phyloP scores from a whole-genome alignment of 2,329 filamentous ascomycete genomes.

The Xylariaceae sp. region DNA sequence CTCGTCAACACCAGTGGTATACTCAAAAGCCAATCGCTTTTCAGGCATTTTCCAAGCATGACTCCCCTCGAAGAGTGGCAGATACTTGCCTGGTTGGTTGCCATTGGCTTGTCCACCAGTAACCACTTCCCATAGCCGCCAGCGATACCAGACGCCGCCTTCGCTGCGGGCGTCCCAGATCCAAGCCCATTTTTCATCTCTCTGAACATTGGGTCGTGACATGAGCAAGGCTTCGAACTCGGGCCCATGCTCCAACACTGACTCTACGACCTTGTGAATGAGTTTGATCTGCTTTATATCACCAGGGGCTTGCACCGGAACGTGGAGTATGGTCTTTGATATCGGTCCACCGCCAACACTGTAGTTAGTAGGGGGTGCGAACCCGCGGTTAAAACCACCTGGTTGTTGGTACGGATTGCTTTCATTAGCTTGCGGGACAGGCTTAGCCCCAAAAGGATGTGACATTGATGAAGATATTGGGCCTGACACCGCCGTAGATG shows the following conservation, averaged over 20 bases:
- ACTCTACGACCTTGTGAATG: constrained; percentile 85
- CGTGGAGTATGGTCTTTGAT: constrained; percentile 53
- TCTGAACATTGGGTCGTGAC: constrained; percentile 78
- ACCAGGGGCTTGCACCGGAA: constrained; percentile 71
- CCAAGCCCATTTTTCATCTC: constrained; percentile 90
- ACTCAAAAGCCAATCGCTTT: constrained; percentile 75
- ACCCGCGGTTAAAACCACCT: constrained; percentile 55
- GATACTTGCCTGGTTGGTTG: constrained; percentile 48
- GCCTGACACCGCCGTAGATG: constrained; percentile 40
- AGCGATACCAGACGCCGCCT: constrained; percentile 88
- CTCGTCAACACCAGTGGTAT: constrained; percentile 70
- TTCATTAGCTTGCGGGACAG: constrained; percentile 46
- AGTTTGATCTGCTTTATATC: constrained; percentile 77
- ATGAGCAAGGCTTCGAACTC: constrained; percentile 92
- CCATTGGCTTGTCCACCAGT: constrained; percentile 55
- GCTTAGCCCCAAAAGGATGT: constrained; percentile 77
- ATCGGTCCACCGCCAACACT: constrained; percentile 40
- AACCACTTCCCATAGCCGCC: constrained; percentile 84
- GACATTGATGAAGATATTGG: constrained; percentile 48
- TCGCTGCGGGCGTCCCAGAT: constrained; percentile 80
- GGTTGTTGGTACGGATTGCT: constrained; percentile 37
- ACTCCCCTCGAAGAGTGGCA: constrained; percentile 72
- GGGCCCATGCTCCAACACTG: constrained; percentile 72
- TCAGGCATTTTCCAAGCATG: constrained; percentile 77
- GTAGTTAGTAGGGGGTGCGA: constrained; percentile 76